These are phyloP conservation scores for Stachybotrys chartarum DNA, from an alignment of 2,329 filamentous ascomycete species.

Conservation along the genomic window DNA sequence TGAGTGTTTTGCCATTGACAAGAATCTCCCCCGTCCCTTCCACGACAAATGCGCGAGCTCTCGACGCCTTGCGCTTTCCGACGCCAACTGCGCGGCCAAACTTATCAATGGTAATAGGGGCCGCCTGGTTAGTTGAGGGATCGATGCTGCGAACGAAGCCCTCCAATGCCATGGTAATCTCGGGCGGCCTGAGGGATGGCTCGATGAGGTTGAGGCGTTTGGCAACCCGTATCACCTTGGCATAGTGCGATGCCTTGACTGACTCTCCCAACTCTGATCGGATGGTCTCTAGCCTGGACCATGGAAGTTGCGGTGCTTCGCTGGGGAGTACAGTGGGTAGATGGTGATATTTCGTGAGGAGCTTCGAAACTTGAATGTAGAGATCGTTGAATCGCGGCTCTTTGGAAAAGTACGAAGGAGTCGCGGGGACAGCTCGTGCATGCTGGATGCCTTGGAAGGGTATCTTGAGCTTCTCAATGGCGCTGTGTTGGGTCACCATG, in stretches of 20 bases:
- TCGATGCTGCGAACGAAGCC: slow-evolving; percentile 71
- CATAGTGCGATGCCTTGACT: slow-evolving; percentile 71
- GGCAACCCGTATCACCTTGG: slow-evolving; percentile 66
- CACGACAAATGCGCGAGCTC: slow-evolving; percentile 78
- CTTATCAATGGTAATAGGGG: slow-evolving; percentile 61
- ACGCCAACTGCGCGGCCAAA: slow-evolving; percentile 73
- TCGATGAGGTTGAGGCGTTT: slow-evolving; percentile 81
- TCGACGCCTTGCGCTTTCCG: slow-evolving; percentile 81
- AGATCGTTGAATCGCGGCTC: slow-evolving; percentile 82
- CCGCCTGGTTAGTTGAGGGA: slow-evolving; percentile 56
- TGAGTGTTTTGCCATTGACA: slow-evolving; percentile 83
- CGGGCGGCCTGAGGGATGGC: slow-evolving; percentile 63
- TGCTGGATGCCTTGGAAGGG: slow-evolving; percentile 31
- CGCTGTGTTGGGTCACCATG: slow-evolving; percentile 6
- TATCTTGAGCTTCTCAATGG: slow-evolving; percentile 14
- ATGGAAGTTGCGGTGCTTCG: slow-evolving; percentile 67
- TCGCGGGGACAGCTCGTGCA: slow-evolving; percentile 73
- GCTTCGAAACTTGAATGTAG: slow-evolving; percentile 63
- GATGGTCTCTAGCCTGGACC: slow-evolving; percentile 75
- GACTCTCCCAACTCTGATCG: slow-evolving; percentile 63
- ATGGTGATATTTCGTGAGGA: slow-evolving; percentile 64
- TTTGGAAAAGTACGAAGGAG: slow-evolving; percentile 91
- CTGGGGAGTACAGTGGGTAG: slow-evolving; percentile 62
- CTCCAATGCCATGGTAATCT: slow-evolving; percentile 57
- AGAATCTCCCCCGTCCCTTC: slow-evolving; percentile 87